Conservation (phyloP, 2,329 filamentous ascomycete genomes). For the Plectosphaerella cucumerina region DNA sequence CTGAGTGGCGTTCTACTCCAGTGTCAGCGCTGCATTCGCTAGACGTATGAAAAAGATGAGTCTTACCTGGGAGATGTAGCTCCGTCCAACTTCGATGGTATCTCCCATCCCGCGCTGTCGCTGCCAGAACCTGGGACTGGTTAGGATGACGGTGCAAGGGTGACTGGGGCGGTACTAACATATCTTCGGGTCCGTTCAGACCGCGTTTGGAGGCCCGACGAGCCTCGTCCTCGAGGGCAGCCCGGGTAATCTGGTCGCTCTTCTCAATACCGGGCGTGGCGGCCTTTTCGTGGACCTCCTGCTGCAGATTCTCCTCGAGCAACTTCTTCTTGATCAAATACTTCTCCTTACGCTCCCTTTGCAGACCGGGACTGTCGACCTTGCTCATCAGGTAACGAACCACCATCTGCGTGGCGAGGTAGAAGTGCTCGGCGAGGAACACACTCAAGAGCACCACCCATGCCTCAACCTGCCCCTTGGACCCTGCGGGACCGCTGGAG, state of each 20-base stretch:
- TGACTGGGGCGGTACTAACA: slow-evolving; percentile 28
- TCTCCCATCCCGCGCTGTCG: slow-evolving; percentile 55
- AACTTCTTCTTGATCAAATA: slow-evolving; percentile 77
- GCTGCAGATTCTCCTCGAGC: slow-evolving; percentile 67
- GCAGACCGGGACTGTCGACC: slow-evolving; percentile 79
- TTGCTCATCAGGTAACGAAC: slow-evolving; percentile 73
- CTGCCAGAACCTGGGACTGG: slow-evolving; percentile 51
- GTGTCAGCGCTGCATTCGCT: too few relatives aligned
- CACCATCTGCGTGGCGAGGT: slow-evolving; percentile 70
- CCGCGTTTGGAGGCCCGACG: slow-evolving; percentile 44
- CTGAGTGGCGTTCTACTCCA: too few relatives aligned
- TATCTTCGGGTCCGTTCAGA: slow-evolving; percentile 46
- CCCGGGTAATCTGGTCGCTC: slow-evolving; percentile 61
- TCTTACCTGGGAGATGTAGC: slow-evolving; percentile 45
- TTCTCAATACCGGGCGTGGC: slow-evolving; percentile 42
- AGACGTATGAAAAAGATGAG: too few relatives aligned
- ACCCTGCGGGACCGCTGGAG: slow-evolving; percentile 59
- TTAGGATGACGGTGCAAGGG: slow-evolving; percentile 2
- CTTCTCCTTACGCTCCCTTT: slow-evolving; percentile 78
- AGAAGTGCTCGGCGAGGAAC: slow-evolving; percentile 83
- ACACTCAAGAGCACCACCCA: slow-evolving; percentile 82
- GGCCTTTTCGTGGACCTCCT: slow-evolving; percentile 46
- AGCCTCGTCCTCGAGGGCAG: slow-evolving; percentile 61
- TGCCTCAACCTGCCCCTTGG: slow-evolving; percentile 65
- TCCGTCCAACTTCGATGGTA: slow-evolving; percentile 52